Evolutionary conservation across 305 asterid genomes (phyloP).

Genomic region (Withania somnifera): DNA sequence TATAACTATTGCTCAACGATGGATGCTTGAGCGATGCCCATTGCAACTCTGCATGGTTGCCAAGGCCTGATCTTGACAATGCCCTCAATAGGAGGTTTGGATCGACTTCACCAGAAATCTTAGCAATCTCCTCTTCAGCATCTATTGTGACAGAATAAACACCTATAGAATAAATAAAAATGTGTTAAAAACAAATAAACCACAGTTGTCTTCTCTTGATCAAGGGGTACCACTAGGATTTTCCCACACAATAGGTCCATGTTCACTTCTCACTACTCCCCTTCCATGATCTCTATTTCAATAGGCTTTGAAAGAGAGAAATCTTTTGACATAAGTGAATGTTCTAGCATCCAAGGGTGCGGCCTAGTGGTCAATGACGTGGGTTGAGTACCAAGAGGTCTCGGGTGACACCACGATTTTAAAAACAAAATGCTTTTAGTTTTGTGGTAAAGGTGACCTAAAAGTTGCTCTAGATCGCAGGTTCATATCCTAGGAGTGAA

Average conservation of each 20-base stretch:
- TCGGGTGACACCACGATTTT: no score
- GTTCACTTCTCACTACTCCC: not conserved
- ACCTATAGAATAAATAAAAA: conserved; percentile 14
- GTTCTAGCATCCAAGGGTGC: no score
- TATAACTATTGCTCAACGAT: not conserved
- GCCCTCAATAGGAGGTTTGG: conserved; percentile 36
- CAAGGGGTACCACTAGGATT: not conserved
- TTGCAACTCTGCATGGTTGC: conserved; percentile 37
- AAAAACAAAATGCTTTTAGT: no score
- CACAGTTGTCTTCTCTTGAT: not conserved
- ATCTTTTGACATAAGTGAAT: no score
- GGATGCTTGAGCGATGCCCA: conserved; percentile 42
- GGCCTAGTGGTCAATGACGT: no score
- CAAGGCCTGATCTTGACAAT: conserved; percentile 22
- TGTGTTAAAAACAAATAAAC: not conserved
- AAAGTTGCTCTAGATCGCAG: no score
- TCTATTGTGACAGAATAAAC: conserved; percentile 31
- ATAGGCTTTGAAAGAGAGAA: no score
- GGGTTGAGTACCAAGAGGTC: no score
- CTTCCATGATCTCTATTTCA: not conserved
- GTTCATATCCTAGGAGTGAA: not conserved
- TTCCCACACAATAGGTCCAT: not conserved
- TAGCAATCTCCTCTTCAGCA: conserved; percentile 23
- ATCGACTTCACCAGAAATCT: conserved; percentile 30
- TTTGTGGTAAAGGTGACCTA: no score